Evolutionary conservation across 2,329 filamentous ascomycete genomes (phyloP), one percentile per base, ranked within the genome.

Genomic region (Cercospora nicotianae): DNA sequence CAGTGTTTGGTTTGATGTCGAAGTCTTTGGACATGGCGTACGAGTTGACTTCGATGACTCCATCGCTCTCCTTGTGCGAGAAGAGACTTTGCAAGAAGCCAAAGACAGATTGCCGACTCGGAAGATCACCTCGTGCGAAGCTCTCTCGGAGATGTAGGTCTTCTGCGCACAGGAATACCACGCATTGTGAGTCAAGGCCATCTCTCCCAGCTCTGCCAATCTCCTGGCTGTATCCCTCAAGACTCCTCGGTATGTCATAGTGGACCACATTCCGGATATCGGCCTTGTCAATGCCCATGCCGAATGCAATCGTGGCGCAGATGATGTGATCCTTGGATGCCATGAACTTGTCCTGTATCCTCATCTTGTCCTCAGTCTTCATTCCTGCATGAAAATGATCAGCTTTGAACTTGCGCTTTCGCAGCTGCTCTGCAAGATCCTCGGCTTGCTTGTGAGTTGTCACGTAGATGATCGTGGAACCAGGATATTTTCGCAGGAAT

Each of bases 201-300:
- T 99, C 95, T 77, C 95, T 88, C 8, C 95, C 95, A 66, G 95
- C 95, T 73, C 95, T 91, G 0, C 95, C 95, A 53, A 95, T 99
- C 79, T 99, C 95, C 77, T 99, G 95, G 77, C 98, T 98, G 79
- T 99, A 99, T 0, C 95, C 95, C 80, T 99, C 95, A 60, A 99
- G 83, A 75, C 92, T 97, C 80, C 98, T 97, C 1, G 95, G 95
- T 4, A 98, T 84, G 45, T 89, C 91, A 75, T 96, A 90, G 77
- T 99, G 95, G 48, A 99, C 91, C 36, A 99, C 95, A 77, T 96
- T 99, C 31, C 95, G 91, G 60, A 99, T 95, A 78, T 99, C 91
- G 0, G 94, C 87, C 79, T 99, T 99, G 82, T 99, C 95, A 72
- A 99, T 99, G 13, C 95, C 95, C 95, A 99, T 99, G 5, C 95